These are phyloP conservation scores for Cryptococcus sp. DNA, from an alignment of 1,284 basidiomycete genomes.

Conservation along the genomic window DNA sequence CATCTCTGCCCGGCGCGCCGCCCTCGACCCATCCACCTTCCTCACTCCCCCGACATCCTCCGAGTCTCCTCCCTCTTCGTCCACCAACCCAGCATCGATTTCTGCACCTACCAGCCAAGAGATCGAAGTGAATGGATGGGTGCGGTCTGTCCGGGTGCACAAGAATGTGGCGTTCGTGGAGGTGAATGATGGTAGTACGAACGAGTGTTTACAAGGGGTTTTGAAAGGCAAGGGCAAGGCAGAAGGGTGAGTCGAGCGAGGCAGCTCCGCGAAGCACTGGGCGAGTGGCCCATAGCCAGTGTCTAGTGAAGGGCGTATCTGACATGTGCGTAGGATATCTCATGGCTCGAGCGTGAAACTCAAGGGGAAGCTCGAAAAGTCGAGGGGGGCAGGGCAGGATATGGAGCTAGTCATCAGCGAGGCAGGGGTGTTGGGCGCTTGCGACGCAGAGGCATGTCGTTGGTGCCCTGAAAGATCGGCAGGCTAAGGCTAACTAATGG, in stretches of 20 bases:
- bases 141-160: conserved; percentile 76
- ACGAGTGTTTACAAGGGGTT: conserved; percentile 71
- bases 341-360: conserved; percentile 71
- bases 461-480: background rate
- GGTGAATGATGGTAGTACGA: conserved; percentile 73
- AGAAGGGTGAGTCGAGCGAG: conserved; percentile 28
- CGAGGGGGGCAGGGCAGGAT: conserved; percentile 66
- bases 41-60: conserved; percentile 7
- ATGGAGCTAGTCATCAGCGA: conserved; percentile 69
- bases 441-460: conserved; percentile 64
- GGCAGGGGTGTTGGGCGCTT: conserved; percentile 66
- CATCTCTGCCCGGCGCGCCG: background rate
- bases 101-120: background rate
- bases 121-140: conserved; percentile 62
- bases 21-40: conserved; percentile 1
- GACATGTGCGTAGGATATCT: conserved; percentile 51
- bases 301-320: background rate
- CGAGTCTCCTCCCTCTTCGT: conserved; percentile 1
- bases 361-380: conserved; percentile 62
- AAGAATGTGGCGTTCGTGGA: conserved; percentile 82
- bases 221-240: conserved; percentile 53
- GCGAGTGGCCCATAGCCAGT: background rate
- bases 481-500: background rate
- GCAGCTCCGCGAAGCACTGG: background rate
- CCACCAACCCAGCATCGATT: background rate